Base-by-base conservation (phyloP, 2,329 filamentous ascomycete species). In the Pezicula radicicola region DNA sequence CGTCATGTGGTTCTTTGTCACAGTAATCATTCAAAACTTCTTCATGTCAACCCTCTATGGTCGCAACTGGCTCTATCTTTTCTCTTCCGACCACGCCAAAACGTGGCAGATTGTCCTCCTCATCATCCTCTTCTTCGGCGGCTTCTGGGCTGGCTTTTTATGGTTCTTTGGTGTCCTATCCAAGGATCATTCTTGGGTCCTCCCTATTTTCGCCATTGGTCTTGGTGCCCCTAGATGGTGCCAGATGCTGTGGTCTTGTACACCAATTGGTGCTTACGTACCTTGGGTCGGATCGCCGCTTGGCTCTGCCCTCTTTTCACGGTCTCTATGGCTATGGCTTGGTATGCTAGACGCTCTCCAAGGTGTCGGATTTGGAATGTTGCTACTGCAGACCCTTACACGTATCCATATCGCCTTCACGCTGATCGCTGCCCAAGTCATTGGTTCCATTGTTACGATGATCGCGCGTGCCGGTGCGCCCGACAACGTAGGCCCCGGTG, bases 331-430 rank as follows among this genome's bases (percentile, higher is more conserved):
- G 84, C 72, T 87, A 8, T 88, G 84, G 83, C 76, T 88, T 0
- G 84, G 84, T 40, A 75, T 86, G 5, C 71, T 87, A 10, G 84
- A 88, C 59, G 75, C 80, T 10, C 69, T 87, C 6, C 84, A 88
- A 64, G 82, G 83, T 37, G 78, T 86, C 2, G 84, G 84, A 2
- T 79, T 87, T 49, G 84, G 84, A 50, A 87, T 87, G 83, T 81
- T 87, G 48, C 71, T 88, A 4, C 68, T 87, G 42, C 81, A 85
- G 63, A 87, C 83, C 1, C 67, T 85, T 58, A 87, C 84, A 1
- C 72, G 84, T 19, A 76, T 85, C 65, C 84, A 88, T 61, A 83
- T 87, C 52, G 75, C 79, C 50, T 84, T 83, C 57, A 81, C 82
- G 0, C 70, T 87, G 19, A 74, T 85, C 37, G 74, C 71, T 1